phyloP scores from a whole-genome alignment of 2,329 filamentous ascomycete species.

The Epichloe uncinata region DNA sequence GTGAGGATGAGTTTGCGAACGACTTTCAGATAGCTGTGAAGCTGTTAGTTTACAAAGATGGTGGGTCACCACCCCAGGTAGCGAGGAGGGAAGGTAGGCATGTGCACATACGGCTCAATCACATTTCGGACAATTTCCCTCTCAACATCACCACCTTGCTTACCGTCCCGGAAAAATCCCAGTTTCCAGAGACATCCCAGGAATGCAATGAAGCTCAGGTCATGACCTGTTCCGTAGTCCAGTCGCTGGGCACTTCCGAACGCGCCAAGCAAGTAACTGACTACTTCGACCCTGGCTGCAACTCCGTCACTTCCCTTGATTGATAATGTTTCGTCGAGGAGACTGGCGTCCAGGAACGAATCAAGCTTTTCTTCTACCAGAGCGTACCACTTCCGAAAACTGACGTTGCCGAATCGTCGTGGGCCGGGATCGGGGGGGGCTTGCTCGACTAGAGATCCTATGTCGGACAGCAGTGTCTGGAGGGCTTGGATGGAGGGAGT shows the following conservation, averaged over 20 bases:
- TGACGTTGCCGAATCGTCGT: slow-evolving; percentile 81
- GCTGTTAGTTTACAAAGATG: not conserved
- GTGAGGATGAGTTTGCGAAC: slow-evolving; percentile 73
- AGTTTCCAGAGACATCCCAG: slow-evolving; percentile 85
- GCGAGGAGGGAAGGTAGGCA: not conserved
- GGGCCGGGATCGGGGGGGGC: slow-evolving; percentile 75
- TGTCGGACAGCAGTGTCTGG: slow-evolving; percentile 48
- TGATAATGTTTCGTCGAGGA: slow-evolving; percentile 17
- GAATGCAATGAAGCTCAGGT: slow-evolving; percentile 89
- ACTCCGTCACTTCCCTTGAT: slow-evolving; percentile 16
- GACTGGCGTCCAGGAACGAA: slow-evolving; percentile 15
- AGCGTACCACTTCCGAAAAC: slow-evolving; percentile 73
- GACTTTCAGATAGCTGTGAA: slow-evolving; percentile 58
- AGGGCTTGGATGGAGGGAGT: slow-evolving; percentile 48
- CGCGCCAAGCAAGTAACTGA: slow-evolving; percentile 65
- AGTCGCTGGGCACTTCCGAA: slow-evolving; percentile 83
- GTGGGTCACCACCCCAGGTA: too few species aligned
- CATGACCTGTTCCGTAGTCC: slow-evolving; percentile 94
- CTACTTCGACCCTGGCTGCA: slow-evolving; percentile 53
- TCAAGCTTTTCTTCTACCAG: slow-evolving; percentile 49
- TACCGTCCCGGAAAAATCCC: slow-evolving; percentile 54
- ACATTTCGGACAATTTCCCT: slow-evolving; percentile 69
- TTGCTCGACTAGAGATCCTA: slow-evolving; percentile 58
- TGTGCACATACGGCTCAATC: slow-evolving; percentile 55
- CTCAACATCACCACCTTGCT: slow-evolving; percentile 45